Base-by-base conservation (phyloP, 202 grass and related monocot species). In the Bolboschoenoplectus hybrid region DNA sequence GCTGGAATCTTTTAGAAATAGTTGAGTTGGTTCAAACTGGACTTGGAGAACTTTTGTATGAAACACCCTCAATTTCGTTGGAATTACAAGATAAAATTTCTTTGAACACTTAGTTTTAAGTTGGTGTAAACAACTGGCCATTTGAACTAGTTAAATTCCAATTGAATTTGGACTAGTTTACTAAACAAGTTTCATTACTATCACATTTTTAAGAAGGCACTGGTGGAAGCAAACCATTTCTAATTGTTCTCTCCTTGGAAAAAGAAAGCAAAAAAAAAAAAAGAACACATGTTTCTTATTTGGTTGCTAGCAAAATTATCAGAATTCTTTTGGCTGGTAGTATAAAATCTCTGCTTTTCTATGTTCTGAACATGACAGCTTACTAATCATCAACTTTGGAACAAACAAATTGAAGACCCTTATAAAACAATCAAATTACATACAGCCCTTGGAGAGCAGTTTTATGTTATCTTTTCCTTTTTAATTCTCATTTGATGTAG, bases 1-100 rank as follows among this genome's bases (percentile, higher is more conserved):
- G 51, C 1, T 74, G 3, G 9, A 74, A 12, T 74, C 6, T 32
- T 78, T 40, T 52, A 13, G 32, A 55, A n/a, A 69, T 40, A 7
- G 7, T 60, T 44, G 49, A 43, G 34, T 38, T 72, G 65, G 10
- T 60, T 80, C 55, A 58, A 43, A 61, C 8, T 43, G 61, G 11
- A 12, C 12, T 67, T 51, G 35, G 13, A 41, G 17, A 52, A 38
- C 2, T 55, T 70, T 83, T 84, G 26, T 67, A 55, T 20, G 62
- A 70, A 84, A 5, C 81, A 70, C 63, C 63, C 65, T 39, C 32
- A 39, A 84, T n/a, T 52, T 38, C 17, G 9, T 66, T 70, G 6
- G 8, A 84, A 84, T 70, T 84, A 26, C 64, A 55, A 11, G 1
- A 41, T 16, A 14, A 11, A 6, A 64, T 81, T 61, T 81, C 10